Percentiles rank a stretch among this genome's conserved stretches.
phyloP scores from a whole-genome alignment of 139 green algal species.

The Coccomyxa sp. region DNA sequence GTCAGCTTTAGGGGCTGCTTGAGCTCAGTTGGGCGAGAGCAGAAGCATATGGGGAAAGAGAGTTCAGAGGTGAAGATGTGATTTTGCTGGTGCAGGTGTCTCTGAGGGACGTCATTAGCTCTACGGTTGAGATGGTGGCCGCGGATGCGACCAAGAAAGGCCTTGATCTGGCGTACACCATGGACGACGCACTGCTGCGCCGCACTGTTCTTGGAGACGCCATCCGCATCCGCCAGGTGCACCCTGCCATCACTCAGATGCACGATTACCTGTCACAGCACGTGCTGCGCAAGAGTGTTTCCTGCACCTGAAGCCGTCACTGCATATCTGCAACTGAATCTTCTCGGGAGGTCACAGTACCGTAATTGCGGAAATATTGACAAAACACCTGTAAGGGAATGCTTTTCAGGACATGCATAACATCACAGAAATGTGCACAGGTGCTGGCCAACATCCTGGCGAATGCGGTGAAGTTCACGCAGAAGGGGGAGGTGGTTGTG shows the following conservation, averaged over 20 bases:
- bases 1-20: no score
- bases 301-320: no score
- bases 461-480: constrained; percentile 90
- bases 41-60: no score
- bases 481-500: constrained; percentile 66
- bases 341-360: no score
- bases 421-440: constrained; percentile 4
- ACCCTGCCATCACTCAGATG: not conserved
- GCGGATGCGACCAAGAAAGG: constrained; percentile 62
- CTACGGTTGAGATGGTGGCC: constrained; percentile 77
- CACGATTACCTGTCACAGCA: not conserved
- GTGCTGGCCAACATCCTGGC: constrained; percentile 83
- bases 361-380: no score
- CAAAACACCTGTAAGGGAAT: no score
- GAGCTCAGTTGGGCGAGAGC: no score
- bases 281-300: no score
- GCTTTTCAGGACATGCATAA: no score
- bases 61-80: no score
- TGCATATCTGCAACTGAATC: no score
- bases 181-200: not conserved
- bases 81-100: constrained; percentile 37
- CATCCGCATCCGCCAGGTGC: constrained; percentile 6
- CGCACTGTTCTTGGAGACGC: not conserved
- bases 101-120: constrained; percentile 70
- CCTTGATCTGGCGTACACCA: constrained; percentile 47